A percentile compares a stretch with the other conserved stretches of the same genome.
Evolutionary conservation across 805 yeast genomes (phyloP).

Genomic region (Metschnikowia borealis): DNA sequence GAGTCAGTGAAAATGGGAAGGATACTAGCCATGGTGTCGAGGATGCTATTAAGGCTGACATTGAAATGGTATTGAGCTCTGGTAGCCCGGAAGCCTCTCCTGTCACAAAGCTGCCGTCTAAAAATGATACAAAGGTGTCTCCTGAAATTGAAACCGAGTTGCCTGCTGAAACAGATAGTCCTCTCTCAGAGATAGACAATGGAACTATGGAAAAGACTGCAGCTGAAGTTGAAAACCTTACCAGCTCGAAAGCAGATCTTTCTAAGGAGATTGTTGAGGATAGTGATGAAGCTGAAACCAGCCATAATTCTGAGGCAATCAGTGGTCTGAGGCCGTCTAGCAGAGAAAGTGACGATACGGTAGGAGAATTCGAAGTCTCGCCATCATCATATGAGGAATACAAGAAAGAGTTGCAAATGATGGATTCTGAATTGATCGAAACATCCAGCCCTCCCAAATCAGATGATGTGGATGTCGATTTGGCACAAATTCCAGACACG

Average conservation of each 20-base stretch:
- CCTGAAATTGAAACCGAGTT: background rate
- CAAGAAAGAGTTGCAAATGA: conserved; percentile 10
- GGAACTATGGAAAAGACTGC: background rate
- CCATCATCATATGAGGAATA: conserved; percentile 17
- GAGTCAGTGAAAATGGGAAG: background rate
- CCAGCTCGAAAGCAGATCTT: background rate
- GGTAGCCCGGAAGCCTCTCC: background rate
- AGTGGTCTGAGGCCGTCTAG: background rate
- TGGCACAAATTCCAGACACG: background rate
- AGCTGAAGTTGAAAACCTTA: background rate
- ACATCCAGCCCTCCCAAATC: background rate
- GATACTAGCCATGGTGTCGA: background rate
- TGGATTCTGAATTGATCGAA: conserved; percentile 10
- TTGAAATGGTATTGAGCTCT: background rate
- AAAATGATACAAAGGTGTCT: background rate
- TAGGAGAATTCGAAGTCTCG: conserved; percentile 3
- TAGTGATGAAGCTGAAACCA: background rate
- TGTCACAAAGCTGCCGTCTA: background rate
- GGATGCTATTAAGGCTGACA: background rate
- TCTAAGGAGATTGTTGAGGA: background rate
- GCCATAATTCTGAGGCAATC: background rate
- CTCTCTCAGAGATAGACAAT: background rate
- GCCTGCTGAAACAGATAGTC: background rate
- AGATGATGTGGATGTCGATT: background rate
- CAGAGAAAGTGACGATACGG: background rate